These are phyloP conservation scores for Cyberlindnera nakhonratchasimensis DNA, from an alignment of 805 yeast species.

Conservation along the genomic window DNA sequence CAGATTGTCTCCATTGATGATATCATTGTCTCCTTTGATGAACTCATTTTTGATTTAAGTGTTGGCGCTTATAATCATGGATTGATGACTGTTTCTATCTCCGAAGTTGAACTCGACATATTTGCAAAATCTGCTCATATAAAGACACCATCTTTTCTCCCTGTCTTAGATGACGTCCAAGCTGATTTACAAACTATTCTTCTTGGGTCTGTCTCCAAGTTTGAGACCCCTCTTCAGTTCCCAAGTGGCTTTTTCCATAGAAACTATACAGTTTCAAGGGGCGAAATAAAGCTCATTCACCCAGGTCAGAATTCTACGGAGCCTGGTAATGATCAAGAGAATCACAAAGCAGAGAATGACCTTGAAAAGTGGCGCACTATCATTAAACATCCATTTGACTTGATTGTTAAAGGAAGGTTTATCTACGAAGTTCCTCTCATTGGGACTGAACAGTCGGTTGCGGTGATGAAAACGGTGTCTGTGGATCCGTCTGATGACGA, in stretches of 20 bases:
- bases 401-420: conserved; percentile 78
- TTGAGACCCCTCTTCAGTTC: conserved; percentile 74
- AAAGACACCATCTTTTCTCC: conserved; percentile 10
- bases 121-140: conserved; percentile 71
- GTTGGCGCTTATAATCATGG: conserved; percentile 89
- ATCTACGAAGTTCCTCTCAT: conserved; percentile 72
- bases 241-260: conserved; percentile 74
- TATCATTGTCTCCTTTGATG: conserved; percentile 78
- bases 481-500: conserved; percentile 47
- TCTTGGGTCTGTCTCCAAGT: conserved; percentile 60
- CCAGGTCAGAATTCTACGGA: conserved; percentile 54
- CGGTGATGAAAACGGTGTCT: conserved; percentile 53
- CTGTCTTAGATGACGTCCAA: conserved; percentile 12
- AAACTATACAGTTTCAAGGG: conserved; percentile 53
- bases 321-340: conserved; percentile 24
- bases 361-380: conserved; percentile 67
- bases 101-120: conserved; percentile 71
- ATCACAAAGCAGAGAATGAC: conserved; percentile 31
- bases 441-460: conserved; percentile 49
- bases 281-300: conserved; percentile 64
- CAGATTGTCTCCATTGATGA: conserved; percentile 60
- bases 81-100: conserved; percentile 60
- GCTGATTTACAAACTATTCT: conserved; percentile 54
- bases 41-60: conserved; percentile 72
- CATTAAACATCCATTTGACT: conserved; percentile 76